Evolutionary conservation across 257 asterid genomes (phyloP), one percentile per base, ranked within the genome.

Genomic region (Cordia subcordata): DNA sequence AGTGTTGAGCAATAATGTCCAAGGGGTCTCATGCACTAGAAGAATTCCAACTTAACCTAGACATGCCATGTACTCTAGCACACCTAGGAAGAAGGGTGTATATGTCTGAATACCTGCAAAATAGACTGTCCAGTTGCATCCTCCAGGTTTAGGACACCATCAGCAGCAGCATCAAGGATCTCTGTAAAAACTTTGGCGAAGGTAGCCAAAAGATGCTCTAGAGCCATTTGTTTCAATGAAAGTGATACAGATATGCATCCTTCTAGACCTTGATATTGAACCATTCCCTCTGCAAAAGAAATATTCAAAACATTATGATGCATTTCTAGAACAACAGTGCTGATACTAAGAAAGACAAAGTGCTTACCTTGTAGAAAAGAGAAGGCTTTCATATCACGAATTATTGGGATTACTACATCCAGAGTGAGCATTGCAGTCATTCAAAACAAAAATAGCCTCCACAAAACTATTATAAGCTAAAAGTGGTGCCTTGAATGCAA

Each of bases 401-500:
- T 72, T 74, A 65, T 67, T 83, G 72, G 87, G 61, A 68, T 92
- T 92, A 60, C 87, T 62, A 18, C 84, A 75, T 55, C 99, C 99
- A 19, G 96, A 88, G 62, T 82, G 96, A 19, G 97, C 82, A 44
- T 92, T 85, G 81, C 95, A 92, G 79, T 88, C 96, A 46, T 92
- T 92, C 80, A 92, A 74, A 37, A 83, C 88, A 51, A 81, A 92
- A 55, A 92, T 68, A 32, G 97, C 85, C 68, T 92, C 99, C 17
- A 92, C 97, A 62, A 92, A 92, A 78, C 96, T 88, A 72, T 91
- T 91, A 80, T 91, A 91, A 62, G 98, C 90, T 70, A 91, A 81
- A 76, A 91, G 99, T 8, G 98, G 99, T 53, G 96, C 96, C 81
- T 92, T 92, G 23, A 85, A 96, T 91, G 90, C 76, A 74, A 59